phyloP scores from a whole-genome alignment of 2,329 filamentous ascomycete species.

The Simplicillium sp. region DNA sequence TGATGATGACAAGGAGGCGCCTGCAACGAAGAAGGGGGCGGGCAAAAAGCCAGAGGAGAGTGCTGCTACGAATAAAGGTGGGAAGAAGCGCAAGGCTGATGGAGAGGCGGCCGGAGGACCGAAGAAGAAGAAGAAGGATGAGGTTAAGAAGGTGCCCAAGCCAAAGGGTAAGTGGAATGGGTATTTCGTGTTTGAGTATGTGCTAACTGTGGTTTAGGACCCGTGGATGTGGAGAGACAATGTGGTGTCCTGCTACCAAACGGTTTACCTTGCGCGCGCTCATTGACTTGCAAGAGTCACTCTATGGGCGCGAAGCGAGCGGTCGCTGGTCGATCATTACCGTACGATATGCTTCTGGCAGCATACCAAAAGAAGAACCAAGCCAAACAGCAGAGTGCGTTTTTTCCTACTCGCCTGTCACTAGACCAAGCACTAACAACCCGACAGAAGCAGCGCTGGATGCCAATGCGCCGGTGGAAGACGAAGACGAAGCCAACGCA shows the following conservation, averaged over 20 bases:
- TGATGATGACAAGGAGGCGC: constrained; percentile 32
- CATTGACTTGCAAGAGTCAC: constrained; percentile 87
- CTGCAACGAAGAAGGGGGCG: constrained; percentile 34
- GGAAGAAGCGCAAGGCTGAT: constrained; percentile 73
- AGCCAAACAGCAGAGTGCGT: constrained; percentile 89
- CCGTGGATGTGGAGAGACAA: constrained; percentile 88
- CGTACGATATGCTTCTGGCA: constrained; percentile 85
- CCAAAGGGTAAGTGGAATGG: constrained; percentile 53
- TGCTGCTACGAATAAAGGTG: constrained; percentile 34
- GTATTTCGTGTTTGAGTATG: constrained; percentile 2
- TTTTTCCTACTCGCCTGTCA: neutral
- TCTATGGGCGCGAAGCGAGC: constrained; percentile 90
- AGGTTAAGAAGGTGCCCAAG: constrained; percentile 65
- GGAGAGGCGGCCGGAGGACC: constrained; percentile 70
- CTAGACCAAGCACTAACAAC: constrained; percentile 6
- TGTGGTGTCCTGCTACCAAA: constrained; percentile 83
- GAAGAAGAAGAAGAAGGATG: constrained; percentile 91
- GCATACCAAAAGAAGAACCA: constrained; percentile 97
- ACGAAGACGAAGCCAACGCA: constrained; percentile 71
- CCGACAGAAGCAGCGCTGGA: constrained; percentile 79
- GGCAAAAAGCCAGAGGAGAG: constrained; percentile 56
- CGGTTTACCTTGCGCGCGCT: constrained; percentile 77
- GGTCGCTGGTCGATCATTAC: constrained; percentile 76
- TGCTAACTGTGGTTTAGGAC: constrained; percentile 37
- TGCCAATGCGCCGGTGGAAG: constrained; percentile 81